Evolutionary conservation across 2,329 filamentous ascomycete species (phyloP), one percentile per base, ranked within the genome.

Genomic region (Emmonsia crescens): DNA sequence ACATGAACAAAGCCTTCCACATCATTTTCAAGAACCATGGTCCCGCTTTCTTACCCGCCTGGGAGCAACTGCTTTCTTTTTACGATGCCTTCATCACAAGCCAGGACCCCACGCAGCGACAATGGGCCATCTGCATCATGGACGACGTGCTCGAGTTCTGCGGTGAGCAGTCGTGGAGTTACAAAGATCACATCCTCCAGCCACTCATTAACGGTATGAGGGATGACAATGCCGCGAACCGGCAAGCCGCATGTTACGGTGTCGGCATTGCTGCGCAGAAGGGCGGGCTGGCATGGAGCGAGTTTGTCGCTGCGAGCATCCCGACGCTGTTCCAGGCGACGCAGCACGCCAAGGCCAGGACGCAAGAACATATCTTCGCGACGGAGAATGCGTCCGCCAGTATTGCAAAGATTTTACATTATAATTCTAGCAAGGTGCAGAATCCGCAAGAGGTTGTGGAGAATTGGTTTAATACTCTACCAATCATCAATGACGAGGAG

Each of bases 1-100:
- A 99, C 72, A 99, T 99, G 94, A 99, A 99, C 84, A 99, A 99
- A 81, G 93, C 94, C 0, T 99, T 96, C 83, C 94, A 99, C 77
- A 93, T 91, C 64, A 91, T 99, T 67, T 99, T 99, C 83, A 97
- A 97, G 81, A 92, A 96, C 78, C 91, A 96, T 73, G 89, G 90
- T 29, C 82, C 85, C 10, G 79, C 83, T 12, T 99, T 99, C 81
- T 82, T 99, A 60, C 88, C 86, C 5, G 81, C 90, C 49, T 99
- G 93, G 92, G 89, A 96, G 73, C 84, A 85, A 60, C 82, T 99
- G 29, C 85, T 96, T 74, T 79, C 83, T 12, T 96, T 91, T 61
- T 97, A 97, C 74, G 86, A 92, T 68, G 82, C 82, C 38, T 97
- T 97, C 75, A 86, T 96, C 66, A 84, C 83, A 49, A 94, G 89